Evolutionary conservation across 2,329 filamentous ascomycete genomes (phyloP), one percentile per base, ranked within the genome.

Genomic region (Aspergillus unguis): DNA sequence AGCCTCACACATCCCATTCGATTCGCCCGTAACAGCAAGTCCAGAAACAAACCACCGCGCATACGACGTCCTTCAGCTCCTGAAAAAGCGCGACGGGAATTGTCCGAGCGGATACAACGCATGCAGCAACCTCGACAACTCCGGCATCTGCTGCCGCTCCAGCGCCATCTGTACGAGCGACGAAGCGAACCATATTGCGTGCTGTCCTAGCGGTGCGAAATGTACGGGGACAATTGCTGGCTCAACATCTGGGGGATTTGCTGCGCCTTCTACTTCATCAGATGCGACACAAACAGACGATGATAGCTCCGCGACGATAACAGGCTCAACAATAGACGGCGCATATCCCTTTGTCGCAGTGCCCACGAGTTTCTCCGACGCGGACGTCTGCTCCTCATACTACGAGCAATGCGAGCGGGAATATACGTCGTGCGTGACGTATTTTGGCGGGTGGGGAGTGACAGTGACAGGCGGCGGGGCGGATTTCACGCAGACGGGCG

Each of bases 111-210:
- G 74, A 52, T 83, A 81, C 70, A 75, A 71, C 52, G 70, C 73
- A 40, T 85, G 83, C 68, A 70, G 71, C 31, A 73, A 75, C 54
- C 65, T 83, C 36, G 79, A 77, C 48, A 78, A 78, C 4, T 69
- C 78, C 2, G 74, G 74, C 36, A 74, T 82, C 50, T 86, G 83
- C 73, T 86, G 83, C 67, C 71, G 71, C 32, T 68, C 71, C 37
- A 74, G 72, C 44, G 76, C 80, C 25, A 72, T 76, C 52, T 86
- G 83, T 70, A 76, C 78, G 38, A 74, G 76, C 46, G 83, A 86
- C 66, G 68, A 69, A 37, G 79, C 76, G 35, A 76, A 81, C 49
- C 75, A 84, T 55, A 78, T 85, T 49, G 83, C 82, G 26, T 86
- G 83, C 73, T 86, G 83, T 68, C 82, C 82, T 0, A 74, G 69